Evolutionary conservation across 1,139 yeast species (phyloP), one percentile per base, ranked within the genome.

Genomic region (Geotrichum europaeum): DNA sequence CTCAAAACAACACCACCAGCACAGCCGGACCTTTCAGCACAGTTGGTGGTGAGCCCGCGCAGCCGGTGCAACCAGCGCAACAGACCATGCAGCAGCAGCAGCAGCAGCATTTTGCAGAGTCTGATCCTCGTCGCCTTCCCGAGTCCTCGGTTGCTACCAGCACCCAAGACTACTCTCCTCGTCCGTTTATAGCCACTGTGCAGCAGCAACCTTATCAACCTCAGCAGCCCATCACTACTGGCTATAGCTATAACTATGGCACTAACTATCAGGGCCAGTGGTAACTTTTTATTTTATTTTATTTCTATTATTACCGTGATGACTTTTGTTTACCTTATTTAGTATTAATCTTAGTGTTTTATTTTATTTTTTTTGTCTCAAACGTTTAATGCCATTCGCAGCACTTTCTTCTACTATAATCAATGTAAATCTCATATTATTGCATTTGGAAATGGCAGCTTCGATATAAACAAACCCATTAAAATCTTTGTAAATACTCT

Each of bases 171-270:
- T 55, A 30, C 30, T 58, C 57, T 7, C 56, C 56, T n/a, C 53
- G 60, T 4, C 58, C 55, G 2, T 22, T 58, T 6, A 24, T 53
- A 22, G 51, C 49, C 7, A 49, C 28, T 13, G 18, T 24, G n/a
- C 51, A 22, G 18, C 60, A 57, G 25, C 54, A 32, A 13, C 55
- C 53, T n/a, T 56, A 49, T n/a, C 55, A 40, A 36, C 55, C 28
- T n/a, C 57, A 55, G 15, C 60, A 51, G 43, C 55, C 57, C 12
- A 58, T 58, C 5, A 52, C 28, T 6, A 56, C 54, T 7, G 53
- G 49, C 22, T 58, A 58, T 34, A 51, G 43, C n/a, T 51, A 53
- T 34, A 51, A 47, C 25, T 53, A 58, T 30, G 50, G 34, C 9
- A 43, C 50, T 34, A 32, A 49, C 43, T 52, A 40, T n/a, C 34